Base-by-base conservation (phyloP, 108 stramenopile species). In the Nitzschia sp. region DNA sequence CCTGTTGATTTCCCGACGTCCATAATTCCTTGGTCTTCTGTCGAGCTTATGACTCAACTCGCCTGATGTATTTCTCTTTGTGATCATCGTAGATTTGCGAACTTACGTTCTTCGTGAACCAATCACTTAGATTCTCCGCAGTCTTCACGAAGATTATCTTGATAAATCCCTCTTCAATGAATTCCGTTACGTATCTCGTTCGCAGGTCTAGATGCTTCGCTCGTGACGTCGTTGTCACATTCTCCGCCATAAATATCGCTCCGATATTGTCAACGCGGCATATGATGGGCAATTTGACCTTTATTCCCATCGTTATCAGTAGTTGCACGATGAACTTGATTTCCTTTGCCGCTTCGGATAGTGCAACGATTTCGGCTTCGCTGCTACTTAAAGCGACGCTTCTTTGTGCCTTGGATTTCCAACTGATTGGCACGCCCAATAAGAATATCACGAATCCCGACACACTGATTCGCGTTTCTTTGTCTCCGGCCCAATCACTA, bases 201-300 rank as follows among this genome's bases (percentile, higher is more conserved):
- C 56, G 4, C 3, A 30, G 2, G 21, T 57, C 56, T 21, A 57
- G 5, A 32, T 57, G 56, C 56, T 57, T 57, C 27, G 56, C 31
- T 57, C 56, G 28, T 11, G 24, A 29, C 15, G 56, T 29, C n/a
- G 21, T 21, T 28, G 24, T 25, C 56, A 57, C 27, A 30, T 57
- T 57, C 23, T 57, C 27, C 3, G 56, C 56, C 56, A 57, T 57
- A 30, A 57, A 57, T 28, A 57, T 57, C 4, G 56, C 56, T 57
- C 56, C 56, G 31, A 57, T 32, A 18, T 57, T 57, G 48, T 78
- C 77, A 19, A 78, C 77, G 23, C 51, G 55, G 13, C 72, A 64
- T 2, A 35, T 72, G 21, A 78, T 54, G 25, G 77, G 77, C 3
- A n/a, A 26, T n/a, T 72, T 21, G 6, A 78, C 70, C 28, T 67